Base-by-base conservation (phyloP, 2,329 filamentous ascomycete genomes). In the Shiraia sp. region DNA sequence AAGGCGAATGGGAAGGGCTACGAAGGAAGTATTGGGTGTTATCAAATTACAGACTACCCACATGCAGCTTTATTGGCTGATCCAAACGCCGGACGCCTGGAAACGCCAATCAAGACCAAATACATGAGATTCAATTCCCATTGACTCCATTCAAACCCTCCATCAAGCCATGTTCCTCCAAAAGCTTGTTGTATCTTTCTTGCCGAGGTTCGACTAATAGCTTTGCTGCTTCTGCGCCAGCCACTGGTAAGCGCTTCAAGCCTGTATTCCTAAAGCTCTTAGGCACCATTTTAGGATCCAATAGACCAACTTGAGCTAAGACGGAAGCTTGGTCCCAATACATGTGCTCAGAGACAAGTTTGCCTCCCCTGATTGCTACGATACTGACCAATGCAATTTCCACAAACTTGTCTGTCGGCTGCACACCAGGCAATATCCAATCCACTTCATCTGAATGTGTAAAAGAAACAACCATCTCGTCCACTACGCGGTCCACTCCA, bases 1-100 rank as follows among this genome's bases (percentile, higher is more conserved):
- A 81, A 26, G 85, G 85, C 5, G 88, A 92, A 61, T 99, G 93
- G 93, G 80, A 89, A 53, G 92, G 91, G 1, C 88, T 96, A 10
- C 82, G 87, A 63, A 82, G 91, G 59, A 83, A 87, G 45, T 97
- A 97, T 68, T 97, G 92, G 91, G 87, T 86, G 22, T 75, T 97
- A 38, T 82, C 90, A 47, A 83, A 79, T 56, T 93, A 93, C 68
- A 80, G 81, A 37, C 72, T 92, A 53, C 88, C 88, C 2, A 79
- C 83, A 32, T 90, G 86, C 72, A 87, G 78, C 35, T 88, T 91
- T 57, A 78, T 91, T 70, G 81, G 81, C 47, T 88, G 74, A 75
- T 36, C 24, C 23, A 14, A 30, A 46, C 45, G 30, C 44, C 44
- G 12, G 34, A 55, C 26, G 36, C 37, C 30, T 24, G 32, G 33